Evolutionary conservation across 2,329 filamentous ascomycete species (phyloP).

Genomic region (Neonectria sp.): DNA sequence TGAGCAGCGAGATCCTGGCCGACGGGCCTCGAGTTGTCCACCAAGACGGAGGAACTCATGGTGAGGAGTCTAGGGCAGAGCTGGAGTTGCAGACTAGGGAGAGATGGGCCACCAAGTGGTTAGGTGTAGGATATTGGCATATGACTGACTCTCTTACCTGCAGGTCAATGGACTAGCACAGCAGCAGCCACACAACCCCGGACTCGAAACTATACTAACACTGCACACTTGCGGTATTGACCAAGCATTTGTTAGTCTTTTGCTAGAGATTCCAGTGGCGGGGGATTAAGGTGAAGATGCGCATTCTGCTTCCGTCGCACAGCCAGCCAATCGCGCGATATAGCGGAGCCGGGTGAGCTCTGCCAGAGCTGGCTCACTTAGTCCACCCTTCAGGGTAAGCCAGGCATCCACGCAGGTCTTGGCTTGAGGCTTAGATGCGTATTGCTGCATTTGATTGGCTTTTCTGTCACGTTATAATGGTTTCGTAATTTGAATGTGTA

Average conservation of each 20-base stretch:
- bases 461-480: slow-evolving; percentile 6
- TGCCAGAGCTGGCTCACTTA: not conserved
- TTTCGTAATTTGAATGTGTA: not conserved
- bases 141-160: not conserved
- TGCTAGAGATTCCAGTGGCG: not conserved
- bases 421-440: slow-evolving; percentile 3
- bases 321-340: not conserved
- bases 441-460: slow-evolving; percentile 18
- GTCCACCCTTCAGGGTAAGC: not conserved
- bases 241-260: not conserved
- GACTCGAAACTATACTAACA: not conserved
- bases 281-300: too few species aligned
- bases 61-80: slow-evolving; percentile 12
- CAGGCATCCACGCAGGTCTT: slow-evolving; percentile 18
- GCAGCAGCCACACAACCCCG: not conserved
- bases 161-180: not conserved
- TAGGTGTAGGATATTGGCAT: not conserved
- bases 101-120: not conserved
- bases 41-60: slow-evolving; percentile 35
- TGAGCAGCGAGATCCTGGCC: slow-evolving; percentile 36
- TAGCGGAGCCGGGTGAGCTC: slow-evolving; percentile 4
- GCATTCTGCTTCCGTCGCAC: too few species aligned
- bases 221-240: not conserved
- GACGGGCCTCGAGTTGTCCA: slow-evolving; percentile 14
- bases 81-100: not conserved